phyloP scores from a whole-genome alignment of 2,329 filamentous ascomycete genomes.

The Xylariales sp. region DNA sequence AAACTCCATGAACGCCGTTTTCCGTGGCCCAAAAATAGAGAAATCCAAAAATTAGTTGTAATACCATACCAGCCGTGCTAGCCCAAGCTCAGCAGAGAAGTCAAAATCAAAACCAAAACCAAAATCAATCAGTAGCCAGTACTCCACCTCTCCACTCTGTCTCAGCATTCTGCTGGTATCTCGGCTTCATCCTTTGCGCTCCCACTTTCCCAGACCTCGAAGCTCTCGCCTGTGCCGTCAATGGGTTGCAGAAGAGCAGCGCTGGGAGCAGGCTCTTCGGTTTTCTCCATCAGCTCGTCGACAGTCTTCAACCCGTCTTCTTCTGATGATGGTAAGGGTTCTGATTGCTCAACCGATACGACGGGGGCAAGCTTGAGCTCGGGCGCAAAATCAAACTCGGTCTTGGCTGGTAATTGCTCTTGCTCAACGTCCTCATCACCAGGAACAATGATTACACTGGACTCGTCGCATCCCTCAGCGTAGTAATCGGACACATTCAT shows the following conservation, averaged over 20 bases:
- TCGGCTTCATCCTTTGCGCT: constrained; percentile 57
- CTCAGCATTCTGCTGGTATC: constrained; percentile 7
- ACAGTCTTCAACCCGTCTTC: constrained; percentile 20
- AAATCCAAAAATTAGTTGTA: no score
- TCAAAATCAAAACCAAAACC: no score
- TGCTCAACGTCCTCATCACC: constrained; percentile 49
- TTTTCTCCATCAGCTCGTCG: constrained; percentile 33
- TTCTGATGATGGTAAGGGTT: constrained; percentile 9
- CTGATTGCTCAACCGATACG: constrained; percentile 27
- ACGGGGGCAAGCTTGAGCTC: constrained; percentile 23
- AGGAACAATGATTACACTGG: constrained; percentile 58
- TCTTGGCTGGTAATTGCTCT: constrained; percentile 16
- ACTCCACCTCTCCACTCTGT: neutral
- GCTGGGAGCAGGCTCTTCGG: constrained; percentile 30
- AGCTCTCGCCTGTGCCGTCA: constrained; percentile 54
- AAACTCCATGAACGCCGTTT: no score
- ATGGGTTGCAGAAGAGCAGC: constrained; percentile 49
- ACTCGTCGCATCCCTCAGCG: constrained; percentile 59
- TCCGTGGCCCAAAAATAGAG: no score
- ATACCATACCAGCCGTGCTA: no score
- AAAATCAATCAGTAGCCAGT: no score
- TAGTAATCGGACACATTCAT: constrained; percentile 66
- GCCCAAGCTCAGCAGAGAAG: no score
- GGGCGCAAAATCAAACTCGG: constrained; percentile 19
- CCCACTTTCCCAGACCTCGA: constrained; percentile 68